phyloP scores from a whole-genome alignment of 139 green algal species.

The Pseudopediastrum boryanum region DNA sequence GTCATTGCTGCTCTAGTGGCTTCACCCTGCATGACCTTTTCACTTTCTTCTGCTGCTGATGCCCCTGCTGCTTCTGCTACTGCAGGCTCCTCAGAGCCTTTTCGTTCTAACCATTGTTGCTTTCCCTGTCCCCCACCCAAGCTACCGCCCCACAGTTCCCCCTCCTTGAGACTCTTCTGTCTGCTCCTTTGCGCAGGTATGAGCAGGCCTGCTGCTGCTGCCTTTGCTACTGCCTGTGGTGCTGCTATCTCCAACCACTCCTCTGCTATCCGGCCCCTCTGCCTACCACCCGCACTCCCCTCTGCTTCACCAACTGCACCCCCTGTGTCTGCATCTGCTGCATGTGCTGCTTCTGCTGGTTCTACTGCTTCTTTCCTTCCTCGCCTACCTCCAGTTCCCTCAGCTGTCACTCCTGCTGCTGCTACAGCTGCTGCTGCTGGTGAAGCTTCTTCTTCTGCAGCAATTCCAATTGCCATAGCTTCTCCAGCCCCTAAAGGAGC shows the following conservation, averaged over 20 bases:
- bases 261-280: no score
- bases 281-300: no score
- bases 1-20: not conserved
- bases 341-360: conserved; percentile 3
- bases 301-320: no score
- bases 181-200: no score
- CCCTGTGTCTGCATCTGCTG: no score
- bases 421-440: not conserved
- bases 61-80: not conserved
- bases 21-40: no score
- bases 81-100: not conserved
- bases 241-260: no score
- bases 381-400: not conserved
- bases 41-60: not conserved
- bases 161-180: not conserved
- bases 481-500: not conserved
- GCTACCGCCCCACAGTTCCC: not conserved
- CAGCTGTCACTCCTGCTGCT: not conserved
- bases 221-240: no score
- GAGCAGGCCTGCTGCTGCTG: no score
- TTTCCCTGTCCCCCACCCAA: not conserved
- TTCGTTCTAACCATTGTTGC: not conserved
- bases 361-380: not conserved
- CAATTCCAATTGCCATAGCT: not conserved
- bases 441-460: not conserved